Evolutionary conservation across 2,329 filamentous ascomycete species (phyloP), one percentile per base, ranked within the genome.

Genomic region (Nemania sp.): DNA sequence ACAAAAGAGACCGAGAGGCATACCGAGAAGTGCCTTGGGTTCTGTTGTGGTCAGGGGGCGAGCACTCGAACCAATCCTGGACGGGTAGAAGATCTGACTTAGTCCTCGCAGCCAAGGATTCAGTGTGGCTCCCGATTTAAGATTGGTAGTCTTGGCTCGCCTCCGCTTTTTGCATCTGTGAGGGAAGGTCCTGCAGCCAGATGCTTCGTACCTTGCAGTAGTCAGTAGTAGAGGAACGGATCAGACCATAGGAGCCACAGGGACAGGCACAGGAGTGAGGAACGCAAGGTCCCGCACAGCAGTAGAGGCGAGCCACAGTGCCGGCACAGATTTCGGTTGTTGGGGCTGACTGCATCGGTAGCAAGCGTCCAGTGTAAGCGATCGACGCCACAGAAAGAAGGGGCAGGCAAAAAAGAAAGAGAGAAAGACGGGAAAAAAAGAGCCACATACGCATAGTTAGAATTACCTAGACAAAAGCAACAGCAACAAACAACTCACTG

Each of bases 201-300:
- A 63, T 38, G 58, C 59, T 49, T 63, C 61, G 68, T 70, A 70
- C 68, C 68, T 70, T 70, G 68, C 68, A 70, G 68, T 66, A 69
- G 68, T 66, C 68, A 70, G 68, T 66, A 69, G 68, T 66, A 69
- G 63, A 24, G 24, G 8, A 6, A 27, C 49, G 26, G 49, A 22
- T 52, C 49, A 52, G 26, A 52, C 26, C 22, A 45, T 18, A n/a
- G 41, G n/a, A n/a, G 15, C 15, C 15, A n/a, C 26, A n/a, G n/a
- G n/a, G n/a, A n/a, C n/a, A n/a, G n/a, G n/a, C n/a, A 29, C 45
- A 61, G 52, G 58, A 68, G 51, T 61, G 49, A 47, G 49, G 58
- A 52, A 62, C 51, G 62, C 61, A 68, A 53, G 62, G 57, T 62
- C 57, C 62, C 35, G 35, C 35, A 41, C 7, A 41, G 35, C 8